phyloP scores from a whole-genome alignment of 768 basidiomycete genomes.

The Tulasnella sp. region DNA sequence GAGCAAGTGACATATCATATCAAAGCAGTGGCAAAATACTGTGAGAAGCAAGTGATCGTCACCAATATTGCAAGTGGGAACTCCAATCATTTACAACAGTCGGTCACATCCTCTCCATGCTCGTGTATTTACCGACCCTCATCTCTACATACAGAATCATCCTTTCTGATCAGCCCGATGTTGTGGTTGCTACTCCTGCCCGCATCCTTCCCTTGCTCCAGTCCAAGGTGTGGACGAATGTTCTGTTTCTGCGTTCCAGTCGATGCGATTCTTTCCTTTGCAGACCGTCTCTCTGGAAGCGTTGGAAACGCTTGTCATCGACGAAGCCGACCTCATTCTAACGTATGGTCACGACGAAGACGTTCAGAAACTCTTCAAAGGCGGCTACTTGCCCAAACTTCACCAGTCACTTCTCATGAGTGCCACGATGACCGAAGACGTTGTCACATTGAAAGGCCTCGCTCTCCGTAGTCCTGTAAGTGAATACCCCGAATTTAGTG shows the following conservation, averaged over 20 bases:
- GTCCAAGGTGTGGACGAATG: slow-evolving; percentile 55
- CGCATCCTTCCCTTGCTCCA: slow-evolving; percentile 68
- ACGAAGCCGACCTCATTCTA: slow-evolving; percentile 95
- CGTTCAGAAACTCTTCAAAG: slow-evolving; percentile 66
- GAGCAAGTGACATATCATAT: slow-evolving; percentile 84
- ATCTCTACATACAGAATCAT: slow-evolving; percentile 47
- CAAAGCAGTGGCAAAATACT: slow-evolving; percentile 68
- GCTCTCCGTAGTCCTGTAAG: slow-evolving; percentile 84
- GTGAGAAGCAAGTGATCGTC: slow-evolving; percentile 70
- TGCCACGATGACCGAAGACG: slow-evolving; percentile 96
- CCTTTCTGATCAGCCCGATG: slow-evolving; percentile 73
- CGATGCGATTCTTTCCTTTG: neutral
- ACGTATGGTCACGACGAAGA: slow-evolving; percentile 97
- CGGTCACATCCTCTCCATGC: slow-evolving; percentile 37
- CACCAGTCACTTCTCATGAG: slow-evolving; percentile 96
- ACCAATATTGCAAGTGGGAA: slow-evolving; percentile 79
- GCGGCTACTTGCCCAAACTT: slow-evolving; percentile 72
- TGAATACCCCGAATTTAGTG: slow-evolving; percentile 27
- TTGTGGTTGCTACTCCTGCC: slow-evolving; percentile 79
- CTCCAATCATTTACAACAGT: slow-evolving; percentile 73
- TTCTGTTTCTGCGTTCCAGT: neutral
- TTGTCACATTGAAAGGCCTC: slow-evolving; percentile 87
- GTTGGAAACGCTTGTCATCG: slow-evolving; percentile 88
- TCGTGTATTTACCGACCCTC: neutral
- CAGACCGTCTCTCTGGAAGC: slow-evolving; percentile 66